Conservation (phyloP, 805 yeast species). For the Metschnikowia reukaufii region DNA sequence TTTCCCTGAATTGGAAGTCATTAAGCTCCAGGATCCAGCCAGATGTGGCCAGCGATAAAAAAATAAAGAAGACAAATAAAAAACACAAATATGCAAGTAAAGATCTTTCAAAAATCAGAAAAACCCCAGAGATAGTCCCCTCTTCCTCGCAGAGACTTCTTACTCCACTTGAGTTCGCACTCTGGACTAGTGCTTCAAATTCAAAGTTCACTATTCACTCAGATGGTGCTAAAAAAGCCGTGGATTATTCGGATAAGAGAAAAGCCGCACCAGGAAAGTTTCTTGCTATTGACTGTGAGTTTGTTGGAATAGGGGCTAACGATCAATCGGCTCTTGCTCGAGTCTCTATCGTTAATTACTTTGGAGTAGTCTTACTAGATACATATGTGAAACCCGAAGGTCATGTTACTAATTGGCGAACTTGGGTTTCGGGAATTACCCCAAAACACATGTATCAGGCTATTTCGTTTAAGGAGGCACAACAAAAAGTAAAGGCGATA, state of each 20-base stretch:
- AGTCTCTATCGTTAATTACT: conserved; percentile 82
- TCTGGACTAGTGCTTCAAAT: conserved; percentile 10
- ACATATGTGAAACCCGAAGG: conserved; percentile 73
- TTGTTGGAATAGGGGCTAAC: conserved; percentile 84
- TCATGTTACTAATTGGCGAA: conserved; percentile 84
- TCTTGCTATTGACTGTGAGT: conserved; percentile 88
- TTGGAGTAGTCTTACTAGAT: conserved; percentile 72
- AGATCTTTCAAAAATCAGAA: neutral
- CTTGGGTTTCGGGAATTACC: conserved; percentile 86
- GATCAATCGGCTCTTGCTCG: conserved; percentile 72
- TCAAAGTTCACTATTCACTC: neutral
- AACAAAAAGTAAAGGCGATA: conserved; percentile 30
- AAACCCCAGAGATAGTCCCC: neutral
- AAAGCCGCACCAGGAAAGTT: conserved; percentile 63
- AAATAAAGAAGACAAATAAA: neutral
- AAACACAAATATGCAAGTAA: conserved; percentile 1
- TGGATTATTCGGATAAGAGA: conserved; percentile 17
- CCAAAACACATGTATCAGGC: conserved; percentile 72
- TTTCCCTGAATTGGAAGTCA: conserved; percentile 27
- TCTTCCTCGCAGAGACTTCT: conserved; percentile 1
- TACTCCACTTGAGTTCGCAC: conserved; percentile 14
- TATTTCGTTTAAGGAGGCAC: conserved; percentile 65
- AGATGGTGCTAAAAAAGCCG: neutral
- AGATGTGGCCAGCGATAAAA: neutral
- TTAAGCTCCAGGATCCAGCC: conserved; percentile 16